Evolutionary conservation across 192 early-diverging fungal genomes (phyloP).

Genomic region (Coemansia sp.): DNA sequence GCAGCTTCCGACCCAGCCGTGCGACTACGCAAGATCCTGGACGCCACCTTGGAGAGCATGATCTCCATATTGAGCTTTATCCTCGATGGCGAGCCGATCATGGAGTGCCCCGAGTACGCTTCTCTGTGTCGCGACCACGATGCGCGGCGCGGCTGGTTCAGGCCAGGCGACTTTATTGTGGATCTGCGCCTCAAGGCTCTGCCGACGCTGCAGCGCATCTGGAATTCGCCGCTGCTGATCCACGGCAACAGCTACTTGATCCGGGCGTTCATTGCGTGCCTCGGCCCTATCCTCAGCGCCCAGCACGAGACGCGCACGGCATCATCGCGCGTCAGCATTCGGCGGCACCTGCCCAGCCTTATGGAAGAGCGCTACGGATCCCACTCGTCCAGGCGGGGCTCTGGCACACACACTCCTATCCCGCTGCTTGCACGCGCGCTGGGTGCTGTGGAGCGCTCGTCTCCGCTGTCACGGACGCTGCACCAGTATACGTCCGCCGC

Average conservation of each 20-base stretch:
- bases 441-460: conserved; percentile 7
- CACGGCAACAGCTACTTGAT: conserved; percentile 52
- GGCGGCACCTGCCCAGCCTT: conserved; percentile 19
- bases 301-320: conserved; percentile 56
- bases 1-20: conserved; percentile 5
- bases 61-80: conserved; percentile 60
- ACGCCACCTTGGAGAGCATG: conserved; percentile 39
- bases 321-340: neutral
- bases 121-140: conserved; percentile 28
- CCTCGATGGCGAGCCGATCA: conserved; percentile 63
- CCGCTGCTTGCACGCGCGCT: conserved; percentile 25
- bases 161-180: conserved; percentile 63
- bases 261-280: conserved; percentile 54
- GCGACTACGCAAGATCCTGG: conserved; percentile 20
- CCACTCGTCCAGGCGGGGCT: conserved; percentile 1
- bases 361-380: conserved; percentile 7
- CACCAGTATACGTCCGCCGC: neutral
- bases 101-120: conserved; percentile 58
- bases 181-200: conserved; percentile 56
- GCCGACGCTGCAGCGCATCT: conserved; percentile 57
- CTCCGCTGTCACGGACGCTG: conserved; percentile 7
- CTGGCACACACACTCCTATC: conserved; percentile 23
- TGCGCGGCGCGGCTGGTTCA: conserved; percentile 58
- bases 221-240: conserved; percentile 57
- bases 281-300: conserved; percentile 65